Conservation (phyloP, 768 basidiomycete species). For the Phylloporus scabripes region DNA sequence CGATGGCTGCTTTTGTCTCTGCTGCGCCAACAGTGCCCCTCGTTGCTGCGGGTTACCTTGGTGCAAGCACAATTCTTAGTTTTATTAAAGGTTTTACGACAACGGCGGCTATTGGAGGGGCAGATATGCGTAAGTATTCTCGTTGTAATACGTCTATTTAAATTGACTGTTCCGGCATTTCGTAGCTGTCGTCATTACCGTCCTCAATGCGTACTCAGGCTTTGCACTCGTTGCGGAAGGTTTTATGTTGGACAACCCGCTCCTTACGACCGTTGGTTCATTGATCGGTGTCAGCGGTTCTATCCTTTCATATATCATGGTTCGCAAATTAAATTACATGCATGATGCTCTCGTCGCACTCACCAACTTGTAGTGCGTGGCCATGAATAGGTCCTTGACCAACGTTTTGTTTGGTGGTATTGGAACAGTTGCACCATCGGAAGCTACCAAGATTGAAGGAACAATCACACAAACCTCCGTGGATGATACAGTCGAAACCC, state of each 20-base stretch:
- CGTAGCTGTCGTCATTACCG: constrained; percentile 83
- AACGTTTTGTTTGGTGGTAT: constrained; percentile 92
- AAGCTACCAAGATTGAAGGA: constrained; percentile 77
- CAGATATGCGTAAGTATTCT: constrained; percentile 77
- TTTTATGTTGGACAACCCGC: constrained; percentile 85
- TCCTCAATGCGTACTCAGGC: constrained; percentile 86
- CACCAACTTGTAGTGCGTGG: constrained; percentile 58
- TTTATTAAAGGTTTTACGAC: constrained; percentile 85
- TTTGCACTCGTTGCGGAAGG: constrained; percentile 91
- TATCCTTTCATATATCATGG: constrained; percentile 92
- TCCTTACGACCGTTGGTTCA: constrained; percentile 78
- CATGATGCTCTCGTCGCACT: constrained; percentile 1
- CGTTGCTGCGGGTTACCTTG: constrained; percentile 73
- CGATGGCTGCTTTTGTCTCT: constrained; percentile 74
- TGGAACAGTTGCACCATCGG: constrained; percentile 45
- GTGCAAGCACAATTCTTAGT: constrained; percentile 66
- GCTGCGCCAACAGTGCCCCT: constrained; percentile 64
- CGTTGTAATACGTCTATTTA: neutral
- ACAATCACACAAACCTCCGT: constrained; percentile 70
- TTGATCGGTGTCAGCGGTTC: constrained; percentile 88
- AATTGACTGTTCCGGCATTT: constrained; percentile 6
- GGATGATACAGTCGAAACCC: constrained; percentile 76
- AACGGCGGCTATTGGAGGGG: constrained; percentile 88
- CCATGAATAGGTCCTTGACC: constrained; percentile 83
- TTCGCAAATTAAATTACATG: constrained; percentile 29